Evolutionary conservation across 2,329 filamentous ascomycete species (phyloP), one percentile per base, ranked within the genome.

Genomic region (Nannizziopsis barbatae): DNA sequence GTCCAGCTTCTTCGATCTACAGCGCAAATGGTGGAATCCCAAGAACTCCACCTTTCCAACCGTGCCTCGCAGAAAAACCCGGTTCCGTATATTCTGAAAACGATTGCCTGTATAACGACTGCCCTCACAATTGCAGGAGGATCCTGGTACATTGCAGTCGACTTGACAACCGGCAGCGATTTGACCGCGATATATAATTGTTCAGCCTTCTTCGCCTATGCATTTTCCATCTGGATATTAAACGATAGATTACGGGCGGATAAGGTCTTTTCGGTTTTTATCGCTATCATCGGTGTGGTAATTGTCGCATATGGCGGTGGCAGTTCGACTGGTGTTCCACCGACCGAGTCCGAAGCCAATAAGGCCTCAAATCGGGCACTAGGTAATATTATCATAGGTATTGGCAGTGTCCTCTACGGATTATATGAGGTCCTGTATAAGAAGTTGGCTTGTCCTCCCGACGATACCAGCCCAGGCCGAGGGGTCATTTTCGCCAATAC

Each of bases 171-270:
- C 2, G 84, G 92, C 2, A 88, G 84, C 56, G 92, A 98, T 65
- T 70, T 98, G 58, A 98, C 92, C 0, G 92, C 92, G 47, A 98
- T 98, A 58, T 98, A 98, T 76, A 98, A 98, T 70, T 98, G 92
- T 74, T 94, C 86, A 46, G 90, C 92, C 50, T 98, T 98, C 69
- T 98, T 98, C 65, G 92, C 92, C 42, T 98, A 98, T 63, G 90
- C 86, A 10, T 98, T 98, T 63, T 93, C 86, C 40, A 88, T 98
- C 39, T 88, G 89, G 1, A 69, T 98, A 14, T 74, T 98, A 2
- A 81, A 85, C 50, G 92, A 98, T 65, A 86, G 84, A 56, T 69
- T 95, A 10, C 81, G 86, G 17, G 69, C 83, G 33, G 86, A 86
- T 68, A 98, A 98, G 71, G 81, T 88, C 22, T 64, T 93, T 44